These are phyloP conservation scores for Lophiostoma macrostomum DNA, from an alignment of 495 filamentous ascomycete genomes.

Conservation along the genomic window DNA sequence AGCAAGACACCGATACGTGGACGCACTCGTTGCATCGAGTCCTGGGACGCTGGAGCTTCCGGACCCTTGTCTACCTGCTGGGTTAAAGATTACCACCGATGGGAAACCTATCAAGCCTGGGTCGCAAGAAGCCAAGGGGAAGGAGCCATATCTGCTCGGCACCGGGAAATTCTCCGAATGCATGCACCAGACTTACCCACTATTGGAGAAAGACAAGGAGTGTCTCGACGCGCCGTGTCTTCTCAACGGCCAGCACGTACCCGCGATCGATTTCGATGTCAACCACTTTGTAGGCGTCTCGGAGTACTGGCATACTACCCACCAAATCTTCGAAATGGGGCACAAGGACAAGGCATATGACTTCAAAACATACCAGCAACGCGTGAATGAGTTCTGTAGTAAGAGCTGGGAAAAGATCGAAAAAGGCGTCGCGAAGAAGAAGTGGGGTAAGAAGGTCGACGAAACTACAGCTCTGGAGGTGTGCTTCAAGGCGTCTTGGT, in stretches of 20 bases:
- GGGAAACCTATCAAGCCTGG: constrained; percentile 43
- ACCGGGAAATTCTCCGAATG: constrained; percentile 88
- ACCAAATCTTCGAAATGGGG: constrained; percentile 82
- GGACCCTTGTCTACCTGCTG: constrained; percentile 86
- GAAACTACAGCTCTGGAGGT: constrained; percentile 72
- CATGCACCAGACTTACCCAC: constrained; percentile 71
- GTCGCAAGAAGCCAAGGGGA: constrained; percentile 40
- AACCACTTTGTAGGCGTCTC: constrained; percentile 98
- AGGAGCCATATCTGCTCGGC: constrained; percentile 60
- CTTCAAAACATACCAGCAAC: constrained; percentile 82
- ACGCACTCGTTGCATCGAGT: constrained; percentile 60
- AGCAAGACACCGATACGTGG: constrained; percentile 76
- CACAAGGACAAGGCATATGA: constrained; percentile 85
- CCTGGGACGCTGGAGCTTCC: constrained; percentile 63
- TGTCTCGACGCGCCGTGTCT: constrained; percentile 84
- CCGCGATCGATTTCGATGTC: constrained; percentile 94
- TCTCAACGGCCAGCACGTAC: constrained; percentile 82
- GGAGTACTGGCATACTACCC: constrained; percentile 98
- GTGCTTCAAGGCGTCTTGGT: constrained; percentile 97
- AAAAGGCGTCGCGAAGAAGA: constrained; percentile 56
- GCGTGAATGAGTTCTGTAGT: constrained; percentile 80
- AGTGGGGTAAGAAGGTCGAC: constrained; percentile 78
- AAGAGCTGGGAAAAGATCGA: constrained; percentile 77
- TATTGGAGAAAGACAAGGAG: constrained; percentile 85
- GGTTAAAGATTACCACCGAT: constrained; percentile 60